Conservation (phyloP, 202 grass and related monocot species). For the Carex sylvatica region DNA sequence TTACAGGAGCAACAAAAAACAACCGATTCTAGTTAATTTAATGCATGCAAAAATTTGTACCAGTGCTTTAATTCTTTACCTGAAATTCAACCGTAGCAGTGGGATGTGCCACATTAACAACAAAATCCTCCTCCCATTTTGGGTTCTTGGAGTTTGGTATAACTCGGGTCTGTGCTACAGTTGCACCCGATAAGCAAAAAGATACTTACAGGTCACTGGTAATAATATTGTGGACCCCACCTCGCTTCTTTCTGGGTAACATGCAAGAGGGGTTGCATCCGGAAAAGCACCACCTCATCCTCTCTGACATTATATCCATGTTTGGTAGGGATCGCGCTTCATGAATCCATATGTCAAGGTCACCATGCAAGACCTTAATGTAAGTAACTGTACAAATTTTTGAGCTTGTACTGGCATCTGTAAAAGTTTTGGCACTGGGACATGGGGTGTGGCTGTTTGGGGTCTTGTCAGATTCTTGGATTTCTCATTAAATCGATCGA, state of each 20-base stretch:
- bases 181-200: constrained; percentile 69
- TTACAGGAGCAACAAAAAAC: neutral
- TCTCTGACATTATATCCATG: constrained; percentile 82
- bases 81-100: constrained; percentile 65
- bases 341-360: constrained; percentile 81
- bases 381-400: neutral
- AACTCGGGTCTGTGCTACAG: constrained; percentile 77
- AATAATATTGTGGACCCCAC: constrained; percentile 56
- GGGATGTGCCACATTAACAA: constrained; percentile 81
- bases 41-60: neutral
- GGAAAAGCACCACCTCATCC: constrained; percentile 73
- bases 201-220: constrained; percentile 96
- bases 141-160: constrained; percentile 85
- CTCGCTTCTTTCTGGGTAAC: constrained; percentile 35
- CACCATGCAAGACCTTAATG: constrained; percentile 62
- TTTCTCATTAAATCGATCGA: constrained; percentile 9
- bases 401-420: neutral
- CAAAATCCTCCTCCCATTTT: constrained; percentile 94
- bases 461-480: neutral
- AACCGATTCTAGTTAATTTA: neutral
- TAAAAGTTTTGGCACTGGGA: neutral
- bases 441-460: neutral
- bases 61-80: constrained; percentile 21
- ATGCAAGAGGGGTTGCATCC: constrained; percentile 47
- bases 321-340: constrained; percentile 90